These are phyloP conservation scores for Erythrobasidium yunnanense DNA, from an alignment of 768 basidiomycete genomes.

Conservation along the genomic window DNA sequence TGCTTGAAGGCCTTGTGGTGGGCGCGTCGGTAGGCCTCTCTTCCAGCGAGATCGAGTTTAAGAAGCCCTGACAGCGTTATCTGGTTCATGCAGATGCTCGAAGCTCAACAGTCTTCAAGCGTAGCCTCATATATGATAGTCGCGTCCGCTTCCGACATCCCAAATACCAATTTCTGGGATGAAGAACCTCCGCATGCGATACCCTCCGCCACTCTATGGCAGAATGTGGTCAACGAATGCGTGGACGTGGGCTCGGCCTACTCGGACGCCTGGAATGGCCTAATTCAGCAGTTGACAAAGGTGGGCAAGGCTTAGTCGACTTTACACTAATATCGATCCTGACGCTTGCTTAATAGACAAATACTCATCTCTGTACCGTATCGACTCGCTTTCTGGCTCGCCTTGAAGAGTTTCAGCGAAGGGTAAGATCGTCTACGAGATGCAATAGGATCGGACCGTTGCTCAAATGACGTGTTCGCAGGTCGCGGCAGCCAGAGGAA, in stretches of 20 bases:
- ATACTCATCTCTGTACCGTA: constrained; percentile 14
- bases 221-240: too few relatives aligned
- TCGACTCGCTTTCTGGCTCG: constrained; percentile 13
- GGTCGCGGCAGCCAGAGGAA: constrained; percentile 3
- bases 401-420: constrained; percentile 15
- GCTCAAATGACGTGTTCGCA: background rate
- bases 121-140: constrained; percentile 17
- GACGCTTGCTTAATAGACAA: background rate
- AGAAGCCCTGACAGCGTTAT: background rate
- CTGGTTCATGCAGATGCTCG: background rate
- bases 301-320: background rate
- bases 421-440: background rate
- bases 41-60: background rate
- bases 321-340: background rate
- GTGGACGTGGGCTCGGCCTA: too few relatives aligned
- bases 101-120: background rate
- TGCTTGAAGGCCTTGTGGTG: constrained; percentile 20
- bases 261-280: constrained; percentile 3
- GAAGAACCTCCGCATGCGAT: background rate
- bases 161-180: constrained; percentile 19
- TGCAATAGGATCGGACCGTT: background rate
- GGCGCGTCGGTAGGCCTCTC: constrained; percentile 4
- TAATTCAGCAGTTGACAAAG: constrained; percentile 4
- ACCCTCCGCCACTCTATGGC: background rate
- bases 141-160: constrained; percentile 12